Evolutionary conservation across 1,139 yeast species (phyloP).

Genomic region (Tardiomyces blankii): DNA sequence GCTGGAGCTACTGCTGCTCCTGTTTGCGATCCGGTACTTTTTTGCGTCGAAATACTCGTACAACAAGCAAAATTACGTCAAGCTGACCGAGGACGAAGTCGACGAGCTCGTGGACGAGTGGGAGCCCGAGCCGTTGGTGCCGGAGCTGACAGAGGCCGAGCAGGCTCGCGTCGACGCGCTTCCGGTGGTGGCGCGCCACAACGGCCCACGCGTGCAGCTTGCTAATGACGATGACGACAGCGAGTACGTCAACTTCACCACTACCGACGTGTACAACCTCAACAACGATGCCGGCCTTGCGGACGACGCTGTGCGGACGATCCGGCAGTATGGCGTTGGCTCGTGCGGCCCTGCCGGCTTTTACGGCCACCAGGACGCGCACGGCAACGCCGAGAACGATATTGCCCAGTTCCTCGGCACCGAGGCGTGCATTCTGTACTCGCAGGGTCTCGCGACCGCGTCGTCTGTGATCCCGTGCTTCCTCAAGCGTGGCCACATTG

Average conservation of each 20-base stretch:
- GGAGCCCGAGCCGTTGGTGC: constrained; percentile 78
- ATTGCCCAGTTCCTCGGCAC: constrained; percentile 65
- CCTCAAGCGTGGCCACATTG: constrained; percentile 87
- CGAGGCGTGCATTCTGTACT: constrained; percentile 74
- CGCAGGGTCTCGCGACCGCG: constrained; percentile 86
- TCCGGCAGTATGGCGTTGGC: constrained; percentile 80
- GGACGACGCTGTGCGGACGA: constrained; percentile 46
- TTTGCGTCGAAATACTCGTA: constrained; percentile 71
- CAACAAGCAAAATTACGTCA: constrained; percentile 60
- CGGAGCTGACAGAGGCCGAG: constrained; percentile 37
- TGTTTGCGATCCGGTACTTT: constrained; percentile 83
- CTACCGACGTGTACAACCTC: constrained; percentile 45
- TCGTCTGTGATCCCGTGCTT: constrained; percentile 97
- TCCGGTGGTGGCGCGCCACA: constrained; percentile 53
- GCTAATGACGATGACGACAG: constrained; percentile 14
- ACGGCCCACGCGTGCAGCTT: constrained; percentile 39
- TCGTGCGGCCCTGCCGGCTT: constrained; percentile 99
- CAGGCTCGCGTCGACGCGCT: constrained; percentile 50
- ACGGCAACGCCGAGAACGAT: constrained; percentile 67
- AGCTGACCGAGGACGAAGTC: constrained; percentile 53
- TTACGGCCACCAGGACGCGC: constrained; percentile 93
- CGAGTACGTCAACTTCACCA: constrained; percentile 23
- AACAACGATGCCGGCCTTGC: constrained; percentile 41
- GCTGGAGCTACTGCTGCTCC: constrained; percentile 62
- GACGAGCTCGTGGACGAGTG: constrained; percentile 83